phyloP scores from a whole-genome alignment of 306 rosid genomes.

The Castanea crenata region DNA sequence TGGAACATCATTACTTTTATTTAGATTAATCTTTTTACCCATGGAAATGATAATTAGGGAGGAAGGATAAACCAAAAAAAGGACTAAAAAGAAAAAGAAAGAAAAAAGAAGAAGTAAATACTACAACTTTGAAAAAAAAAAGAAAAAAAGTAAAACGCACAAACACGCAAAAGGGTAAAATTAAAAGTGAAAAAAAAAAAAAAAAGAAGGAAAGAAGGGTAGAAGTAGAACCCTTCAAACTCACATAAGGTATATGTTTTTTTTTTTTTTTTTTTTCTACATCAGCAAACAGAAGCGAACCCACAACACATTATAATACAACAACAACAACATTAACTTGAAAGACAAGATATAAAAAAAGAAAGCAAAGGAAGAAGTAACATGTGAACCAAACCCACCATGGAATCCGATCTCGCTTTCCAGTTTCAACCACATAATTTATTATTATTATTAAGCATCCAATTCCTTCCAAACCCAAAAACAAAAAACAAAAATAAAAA shows the following conservation, averaged over 20 bases:
- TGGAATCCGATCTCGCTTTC: not conserved
- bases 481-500: not conserved
- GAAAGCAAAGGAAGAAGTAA: conserved; percentile 19
- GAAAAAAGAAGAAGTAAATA: too few species aligned
- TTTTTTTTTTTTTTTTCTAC: not conserved
- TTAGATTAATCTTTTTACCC: too few species aligned
- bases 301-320: not conserved
- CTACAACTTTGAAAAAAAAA: not conserved
- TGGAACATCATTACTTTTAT: too few species aligned
- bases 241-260: conserved; percentile 4
- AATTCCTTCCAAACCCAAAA: conserved; percentile 8
- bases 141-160: not conserved
- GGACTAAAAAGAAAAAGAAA: too few species aligned
- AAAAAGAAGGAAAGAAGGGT: not conserved
- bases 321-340: conserved; percentile 8
- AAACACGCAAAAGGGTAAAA: not conserved
- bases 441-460: not conserved
- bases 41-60: too few species aligned
- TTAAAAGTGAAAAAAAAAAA: not conserved
- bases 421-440: not conserved
- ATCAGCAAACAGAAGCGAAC: conserved; percentile 10
- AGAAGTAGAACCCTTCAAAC: not conserved
- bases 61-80: too few species aligned
- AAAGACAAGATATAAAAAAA: not conserved
- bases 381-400: conserved; percentile 17